Base-by-base conservation (phyloP, 148 eudicot genomes). In the Camellia japonica region DNA sequence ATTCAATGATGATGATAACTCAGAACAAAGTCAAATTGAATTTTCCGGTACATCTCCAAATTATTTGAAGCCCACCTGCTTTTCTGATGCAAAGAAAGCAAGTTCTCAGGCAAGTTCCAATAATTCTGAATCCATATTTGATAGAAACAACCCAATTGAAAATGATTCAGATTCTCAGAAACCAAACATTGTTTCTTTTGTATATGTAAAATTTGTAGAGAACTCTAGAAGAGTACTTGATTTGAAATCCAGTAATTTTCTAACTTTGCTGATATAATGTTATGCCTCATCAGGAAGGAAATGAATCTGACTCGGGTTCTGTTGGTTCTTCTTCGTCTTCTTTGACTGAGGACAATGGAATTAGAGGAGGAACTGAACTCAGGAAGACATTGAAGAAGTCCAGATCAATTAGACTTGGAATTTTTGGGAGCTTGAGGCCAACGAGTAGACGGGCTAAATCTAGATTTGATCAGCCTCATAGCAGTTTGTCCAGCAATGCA, bases 21-120 rank as follows among this genome's bases (percentile, higher is more conserved):
- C 71, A 14, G 54, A 71, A 60, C 71, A 42, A 42, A 42, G 14
- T 82, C 78, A 54, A 64, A 61, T 64, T 77, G 82, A 58, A 20
- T 71, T 73, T 7, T 63, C 68, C 44, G 69, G 67, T 15, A 52
- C 87, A 68, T 82, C 90, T 13, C 90, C 88, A 8, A 87, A 82
- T 71, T 86, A 80, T 47, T 85, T 86, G 86, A 89, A 79, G 83
- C 86, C 84, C 67, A 88, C 93, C 68, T 83, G 78, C 12, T 82
- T 85, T 67, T 91, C 77, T 19, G 82, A 82, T 80, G 87, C 90
- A 55, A 87, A 86, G 80, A 88, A 83, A 78, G 88, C 76, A 71
- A 44, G 59, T 73, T 73, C 78, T 60, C 82, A 79, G 77, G 82
- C 82, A 72, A 86, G 82, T 82, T 81, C 78, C 62, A 78, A 75